A percentile compares a stretch with the other conserved stretches of the same genome.
phyloP scores from a whole-genome alignment of 2,329 filamentous ascomycete genomes.

The Colletotrichum falcatum region DNA sequence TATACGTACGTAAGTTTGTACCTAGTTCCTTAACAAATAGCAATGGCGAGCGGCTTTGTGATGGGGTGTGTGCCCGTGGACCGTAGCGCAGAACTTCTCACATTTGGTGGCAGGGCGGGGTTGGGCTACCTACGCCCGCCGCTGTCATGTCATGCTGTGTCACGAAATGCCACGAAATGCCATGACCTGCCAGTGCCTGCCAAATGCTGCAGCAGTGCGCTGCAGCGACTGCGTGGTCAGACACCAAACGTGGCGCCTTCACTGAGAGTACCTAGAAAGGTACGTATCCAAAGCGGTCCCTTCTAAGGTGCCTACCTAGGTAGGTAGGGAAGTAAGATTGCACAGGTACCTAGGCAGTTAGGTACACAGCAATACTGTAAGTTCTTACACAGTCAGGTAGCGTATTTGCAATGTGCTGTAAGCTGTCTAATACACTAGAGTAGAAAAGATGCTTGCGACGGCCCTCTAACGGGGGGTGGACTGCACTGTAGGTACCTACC shows the following conservation, averaged over 20 bases:
- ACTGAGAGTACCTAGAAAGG: too few species aligned
- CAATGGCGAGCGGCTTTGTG: slow-evolving; percentile 22
- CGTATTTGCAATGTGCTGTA: too few species aligned
- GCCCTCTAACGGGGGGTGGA: background rate
- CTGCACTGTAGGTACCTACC: too few species aligned
- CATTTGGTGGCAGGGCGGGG: background rate
- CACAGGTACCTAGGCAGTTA: too few species aligned
- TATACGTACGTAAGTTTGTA: background rate
- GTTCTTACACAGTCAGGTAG: too few species aligned
- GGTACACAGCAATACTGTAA: too few species aligned
- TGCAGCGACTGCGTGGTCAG: slow-evolving; percentile 18
- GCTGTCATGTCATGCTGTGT: background rate
- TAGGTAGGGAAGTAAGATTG: too few species aligned
- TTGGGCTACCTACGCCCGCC: background rate
- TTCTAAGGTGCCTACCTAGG: too few species aligned
- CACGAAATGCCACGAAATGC: background rate
- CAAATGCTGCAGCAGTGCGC: slow-evolving; percentile 3
- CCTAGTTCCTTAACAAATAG: slow-evolving; percentile 6
- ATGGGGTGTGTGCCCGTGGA: background rate
- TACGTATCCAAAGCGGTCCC: too few species aligned
- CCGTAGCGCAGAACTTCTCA: background rate
- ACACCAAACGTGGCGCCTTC: background rate
- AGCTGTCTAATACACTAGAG: background rate
- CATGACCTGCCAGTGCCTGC: slow-evolving; percentile 4
- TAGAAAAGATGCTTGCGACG: slow-evolving; percentile 10